A percentile compares a stretch with the other conserved stretches of the same genome.
These are phyloP conservation scores for Puya raimondii DNA, from an alignment of 176 grass and related monocot genomes.

Conservation along the genomic window DNA sequence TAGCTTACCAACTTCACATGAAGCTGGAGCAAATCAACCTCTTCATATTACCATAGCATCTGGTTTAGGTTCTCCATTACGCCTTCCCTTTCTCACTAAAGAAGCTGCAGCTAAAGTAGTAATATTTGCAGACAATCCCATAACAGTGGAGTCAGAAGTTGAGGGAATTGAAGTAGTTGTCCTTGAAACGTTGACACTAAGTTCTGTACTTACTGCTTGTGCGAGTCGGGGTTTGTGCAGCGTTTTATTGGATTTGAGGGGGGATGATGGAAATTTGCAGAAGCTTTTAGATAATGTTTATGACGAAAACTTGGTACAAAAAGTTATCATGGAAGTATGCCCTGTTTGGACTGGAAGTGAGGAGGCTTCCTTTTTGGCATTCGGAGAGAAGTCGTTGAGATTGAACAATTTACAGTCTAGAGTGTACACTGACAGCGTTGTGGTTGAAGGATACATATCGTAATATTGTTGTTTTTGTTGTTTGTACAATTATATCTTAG, in stretches of 20 bases:
- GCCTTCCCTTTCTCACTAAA: conserved; percentile 35
- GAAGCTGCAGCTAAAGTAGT: conserved; percentile 32
- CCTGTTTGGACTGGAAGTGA: conserved; percentile 41
- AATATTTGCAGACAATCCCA: conserved; percentile 39
- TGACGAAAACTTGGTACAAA: conserved; percentile 57
- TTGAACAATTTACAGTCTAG: conserved; percentile 47
- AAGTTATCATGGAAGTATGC: conserved; percentile 59
- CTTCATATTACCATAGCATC: conserved; percentile 56
- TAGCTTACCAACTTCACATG: conserved; percentile 37
- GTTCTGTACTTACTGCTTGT: conserved; percentile 43
- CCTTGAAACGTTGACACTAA: conserved; percentile 39
- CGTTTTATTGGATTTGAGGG: conserved; percentile 65
- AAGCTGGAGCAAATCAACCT: conserved; percentile 62
- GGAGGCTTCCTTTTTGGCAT: conserved; percentile 23
- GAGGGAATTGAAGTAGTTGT: conserved; percentile 34
- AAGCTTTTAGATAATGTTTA: conserved; percentile 44
- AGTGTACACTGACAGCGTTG: conserved; percentile 28
- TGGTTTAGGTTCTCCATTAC: conserved; percentile 19
- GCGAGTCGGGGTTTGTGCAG: conserved; percentile 39
- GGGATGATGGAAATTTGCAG: conserved; percentile 20
- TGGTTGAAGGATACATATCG: conserved; percentile 51
- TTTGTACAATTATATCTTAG: too few relatives aligned
- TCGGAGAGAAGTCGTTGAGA: conserved; percentile 36
- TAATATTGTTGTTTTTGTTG: too few relatives aligned
- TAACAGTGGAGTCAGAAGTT: conserved; percentile 37